Conservation (phyloP, 2,329 filamentous ascomycete species). For the Tolypocladium sp. region DNA sequence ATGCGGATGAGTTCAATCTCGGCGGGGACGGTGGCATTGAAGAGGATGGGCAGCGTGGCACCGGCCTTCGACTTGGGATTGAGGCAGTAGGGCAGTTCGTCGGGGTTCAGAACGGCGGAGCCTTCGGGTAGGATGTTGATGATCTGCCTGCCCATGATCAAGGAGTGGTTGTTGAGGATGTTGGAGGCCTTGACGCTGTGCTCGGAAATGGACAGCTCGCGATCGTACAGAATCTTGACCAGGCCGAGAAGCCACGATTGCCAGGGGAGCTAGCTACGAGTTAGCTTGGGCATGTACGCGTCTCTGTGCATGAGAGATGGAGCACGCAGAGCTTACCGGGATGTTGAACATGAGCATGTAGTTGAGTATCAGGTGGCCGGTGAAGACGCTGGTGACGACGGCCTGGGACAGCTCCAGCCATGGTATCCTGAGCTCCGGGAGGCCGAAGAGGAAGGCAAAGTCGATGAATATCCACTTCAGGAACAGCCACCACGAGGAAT, state of each 20-base stretch:
- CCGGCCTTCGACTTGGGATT: slow-evolving; percentile 50
- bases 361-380: slow-evolving; percentile 64
- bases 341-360: slow-evolving; percentile 91
- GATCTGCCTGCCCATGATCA: slow-evolving; percentile 93
- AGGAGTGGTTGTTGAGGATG: slow-evolving; percentile 83
- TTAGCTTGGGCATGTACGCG: neutral
- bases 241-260: slow-evolving; percentile 64
- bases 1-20: slow-evolving; percentile 82
- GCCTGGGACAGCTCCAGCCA: slow-evolving; percentile 88
- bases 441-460: slow-evolving; percentile 73
- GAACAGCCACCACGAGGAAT: slow-evolving; percentile 82
- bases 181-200: slow-evolving; percentile 79
- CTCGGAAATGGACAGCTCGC: slow-evolving; percentile 89
- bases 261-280: slow-evolving; percentile 55
- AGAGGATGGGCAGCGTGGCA: slow-evolving; percentile 69
- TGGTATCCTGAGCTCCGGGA: slow-evolving; percentile 83
- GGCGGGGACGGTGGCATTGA: slow-evolving; percentile 88
- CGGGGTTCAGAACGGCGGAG: slow-evolving; percentile 81
- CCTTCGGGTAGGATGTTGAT: slow-evolving; percentile 97
- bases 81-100: slow-evolving; percentile 72
- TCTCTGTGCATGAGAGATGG: neutral
- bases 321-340: slow-evolving; percentile 42
- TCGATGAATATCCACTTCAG: slow-evolving; percentile 91
- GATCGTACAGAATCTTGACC: slow-evolving; percentile 78
- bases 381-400: slow-evolving; percentile 61